Conservation (phyloP, 176 grass and related monocot genomes). For the Puya raimondii region DNA sequence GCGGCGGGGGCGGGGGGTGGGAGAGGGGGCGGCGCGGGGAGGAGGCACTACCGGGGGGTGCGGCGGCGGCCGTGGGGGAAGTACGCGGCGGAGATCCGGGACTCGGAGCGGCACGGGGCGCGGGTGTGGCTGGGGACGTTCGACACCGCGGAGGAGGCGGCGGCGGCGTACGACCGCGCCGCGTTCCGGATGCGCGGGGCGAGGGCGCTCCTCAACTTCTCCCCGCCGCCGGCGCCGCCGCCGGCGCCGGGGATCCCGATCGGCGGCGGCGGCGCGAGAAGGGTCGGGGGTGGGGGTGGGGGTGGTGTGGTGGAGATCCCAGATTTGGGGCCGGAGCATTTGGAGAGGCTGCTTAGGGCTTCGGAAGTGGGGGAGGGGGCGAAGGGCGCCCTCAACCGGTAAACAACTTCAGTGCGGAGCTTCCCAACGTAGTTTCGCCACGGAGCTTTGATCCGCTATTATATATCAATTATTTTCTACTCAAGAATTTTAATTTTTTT, state of each 20-base stretch:
- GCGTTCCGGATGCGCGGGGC: conserved; percentile 71
- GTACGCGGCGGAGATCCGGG: conserved; percentile 88
- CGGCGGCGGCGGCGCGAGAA: not conserved
- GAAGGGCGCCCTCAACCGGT: not conserved
- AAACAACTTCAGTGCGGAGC: too few species aligned
- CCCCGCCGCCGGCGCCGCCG: conserved; percentile 1
- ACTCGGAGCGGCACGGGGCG: conserved; percentile 59
- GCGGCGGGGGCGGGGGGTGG: conserved; percentile 40
- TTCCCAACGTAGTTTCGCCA: too few species aligned
- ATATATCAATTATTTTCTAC: too few species aligned
- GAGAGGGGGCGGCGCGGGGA: conserved; percentile 12
- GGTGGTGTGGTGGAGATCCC: not conserved
- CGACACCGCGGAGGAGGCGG: conserved; percentile 70
- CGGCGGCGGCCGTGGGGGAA: conserved; percentile 88
- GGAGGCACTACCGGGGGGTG: conserved; percentile 65
- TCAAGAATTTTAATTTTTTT: too few species aligned
- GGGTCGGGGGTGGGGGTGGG: not conserved
- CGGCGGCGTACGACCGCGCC: conserved; percentile 67
- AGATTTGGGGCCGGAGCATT: not conserved
- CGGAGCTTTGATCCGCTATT: too few species aligned
- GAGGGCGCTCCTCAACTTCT: conserved; percentile 85
- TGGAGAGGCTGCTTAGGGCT: not conserved
- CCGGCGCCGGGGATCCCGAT: not conserved
- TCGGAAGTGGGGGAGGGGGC: not conserved
- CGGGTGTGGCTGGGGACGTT: conserved; percentile 95